Evolutionary conservation across 129 eudicot genomes (phyloP).

Genomic region (Escallonia rubra): DNA sequence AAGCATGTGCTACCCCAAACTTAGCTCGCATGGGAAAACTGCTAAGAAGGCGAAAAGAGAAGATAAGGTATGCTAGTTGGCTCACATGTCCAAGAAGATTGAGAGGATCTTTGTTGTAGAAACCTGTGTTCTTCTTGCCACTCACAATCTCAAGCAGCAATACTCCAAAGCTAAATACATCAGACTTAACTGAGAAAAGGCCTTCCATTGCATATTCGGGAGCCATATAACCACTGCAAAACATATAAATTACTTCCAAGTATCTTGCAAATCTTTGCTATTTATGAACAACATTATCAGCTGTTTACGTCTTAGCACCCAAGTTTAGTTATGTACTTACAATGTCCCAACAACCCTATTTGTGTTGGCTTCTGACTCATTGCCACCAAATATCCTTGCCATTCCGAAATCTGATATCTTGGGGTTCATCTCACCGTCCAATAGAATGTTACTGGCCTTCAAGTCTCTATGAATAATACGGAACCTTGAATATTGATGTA

Average conservation of each 20-base stretch:
- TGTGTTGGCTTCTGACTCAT: conserved; percentile 28
- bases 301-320: too few species aligned
- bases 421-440: conserved; percentile 32
- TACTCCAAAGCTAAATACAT: conserved; percentile 21
- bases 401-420: conserved; percentile 51
- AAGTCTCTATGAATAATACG: conserved; percentile 34
- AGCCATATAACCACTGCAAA: conserved; percentile 8
- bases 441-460: conserved; percentile 39
- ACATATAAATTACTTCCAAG: too few species aligned
- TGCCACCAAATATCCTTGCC: conserved; percentile 34
- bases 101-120: conserved; percentile 12
- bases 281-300: too few species aligned
- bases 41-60: not conserved
- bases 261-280: too few species aligned
- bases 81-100: conserved; percentile 21
- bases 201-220: conserved; percentile 15
- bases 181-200: conserved; percentile 8
- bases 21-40: not conserved
- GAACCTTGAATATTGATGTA: conserved; percentile 11
- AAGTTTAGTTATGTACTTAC: conserved; percentile 3
- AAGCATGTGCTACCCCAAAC: too few species aligned
- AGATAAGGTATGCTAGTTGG: not conserved
- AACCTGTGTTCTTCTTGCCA: conserved; percentile 20
- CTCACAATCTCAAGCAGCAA: conserved; percentile 16
- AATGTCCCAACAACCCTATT: conserved; percentile 22